Evolutionary conservation across 257 asterid species (phyloP), one percentile per base, ranked within the genome.

Genomic region (Solanum neorickii): DNA sequence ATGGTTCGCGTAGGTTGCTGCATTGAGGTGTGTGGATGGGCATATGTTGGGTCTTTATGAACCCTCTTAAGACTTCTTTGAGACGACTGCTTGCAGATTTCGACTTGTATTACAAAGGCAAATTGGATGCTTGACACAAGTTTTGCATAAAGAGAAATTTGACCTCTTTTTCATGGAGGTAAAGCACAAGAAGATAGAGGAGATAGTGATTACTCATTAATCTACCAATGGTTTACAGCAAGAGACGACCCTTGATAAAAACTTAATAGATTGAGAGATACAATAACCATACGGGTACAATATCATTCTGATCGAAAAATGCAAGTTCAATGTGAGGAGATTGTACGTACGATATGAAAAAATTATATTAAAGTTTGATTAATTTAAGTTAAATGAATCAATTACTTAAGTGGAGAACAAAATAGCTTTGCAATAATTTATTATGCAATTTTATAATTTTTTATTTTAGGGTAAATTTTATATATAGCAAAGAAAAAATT

Each of bases 1-100:
- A 5, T 74, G 88, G 75, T 74, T 88, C 77, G 74, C 60, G 73
- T 91, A 95, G 98, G 98, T 94, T 83, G 99, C 98, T 18, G 94
- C 99, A 3, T 59, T 97, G 94, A 94, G 93, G 92, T 95, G 95
- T 90, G 87, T 87, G 41, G 98, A 94, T 89, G 98, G 98, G 60
- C 98, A 97, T 47, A 92, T 93, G 69, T 77, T 97, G 83, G 99
- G 99, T 86, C 98, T 97, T 85, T 92, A 94, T 44, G 98, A 97
- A 86, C 98, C 99, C 25, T 88, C 87, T 84, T 94, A 88, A 90
- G 84, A 62, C 85, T 27, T 23, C 47, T 66, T 1, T 11, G 49
- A 37, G 52, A 37, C 49, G 7, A 37, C 82, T 6, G 6, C 80
- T 39, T 39, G 82, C 49, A 75, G 83, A 42, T 76, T 4, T 23